A percentile compares a stretch with the other conserved stretches of the same genome.
phyloP scores from a whole-genome alignment of 2,329 filamentous ascomycete species.

The Metarhizium guizhouense region DNA sequence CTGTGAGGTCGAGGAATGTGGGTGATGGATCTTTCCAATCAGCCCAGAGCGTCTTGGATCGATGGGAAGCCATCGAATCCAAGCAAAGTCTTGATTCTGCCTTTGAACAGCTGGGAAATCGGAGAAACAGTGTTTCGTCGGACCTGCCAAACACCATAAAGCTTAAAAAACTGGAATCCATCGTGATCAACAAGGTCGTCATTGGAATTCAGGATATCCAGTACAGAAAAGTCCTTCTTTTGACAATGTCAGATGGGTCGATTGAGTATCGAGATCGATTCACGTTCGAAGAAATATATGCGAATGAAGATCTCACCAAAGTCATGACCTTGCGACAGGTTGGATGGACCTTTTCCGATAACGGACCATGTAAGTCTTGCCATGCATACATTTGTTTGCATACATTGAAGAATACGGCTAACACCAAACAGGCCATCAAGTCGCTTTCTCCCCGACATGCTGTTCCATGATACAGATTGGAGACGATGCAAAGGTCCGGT shows the following conservation, averaged over 20 bases:
- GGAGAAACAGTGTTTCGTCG: slow-evolving; percentile 43
- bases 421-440: slow-evolving; percentile 40
- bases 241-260: slow-evolving; percentile 72
- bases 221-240: slow-evolving; percentile 61
- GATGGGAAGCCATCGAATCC: slow-evolving; percentile 71
- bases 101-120: slow-evolving; percentile 64
- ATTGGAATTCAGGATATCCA: slow-evolving; percentile 60
- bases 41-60: slow-evolving; percentile 65
- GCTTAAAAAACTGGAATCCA: slow-evolving; percentile 58
- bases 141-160: slow-evolving; percentile 24
- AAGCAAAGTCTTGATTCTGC: slow-evolving; percentile 61
- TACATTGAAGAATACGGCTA: neutral
- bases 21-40: slow-evolving; percentile 49
- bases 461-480: slow-evolving; percentile 50
- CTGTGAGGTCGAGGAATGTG: slow-evolving; percentile 58
- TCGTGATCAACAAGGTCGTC: slow-evolving; percentile 62
- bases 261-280: slow-evolving; percentile 71
- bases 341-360: slow-evolving; percentile 63
- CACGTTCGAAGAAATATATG: slow-evolving; percentile 60
- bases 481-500: slow-evolving; percentile 50
- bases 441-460: slow-evolving; percentile 51
- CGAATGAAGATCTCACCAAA: slow-evolving; percentile 52
- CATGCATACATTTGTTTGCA: neutral
- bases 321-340: slow-evolving; percentile 66
- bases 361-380: slow-evolving; percentile 49